Percentiles rank a stretch among this genome's conserved stretches.
Conservation (phyloP, 108 stramenopile genomes). For the Stephanodiscus triporus region DNA sequence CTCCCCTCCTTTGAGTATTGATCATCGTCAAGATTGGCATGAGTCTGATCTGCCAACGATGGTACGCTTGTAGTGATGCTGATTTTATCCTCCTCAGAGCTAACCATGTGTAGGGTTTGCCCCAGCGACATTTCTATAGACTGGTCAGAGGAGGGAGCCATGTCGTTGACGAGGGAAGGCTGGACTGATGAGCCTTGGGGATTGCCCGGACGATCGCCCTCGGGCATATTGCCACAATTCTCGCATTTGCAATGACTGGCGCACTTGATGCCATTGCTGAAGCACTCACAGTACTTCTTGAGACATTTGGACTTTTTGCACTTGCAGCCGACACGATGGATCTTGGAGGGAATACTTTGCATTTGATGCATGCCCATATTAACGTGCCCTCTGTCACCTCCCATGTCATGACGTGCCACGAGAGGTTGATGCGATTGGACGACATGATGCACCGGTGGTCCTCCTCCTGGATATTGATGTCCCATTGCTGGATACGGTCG, state of each 20-base stretch:
- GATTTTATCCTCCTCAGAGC: constrained; percentile 14
- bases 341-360: constrained; percentile 13
- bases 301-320: constrained; percentile 91
- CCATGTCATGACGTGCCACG: neutral
- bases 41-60: no score
- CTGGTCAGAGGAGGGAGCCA: neutral
- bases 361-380: constrained; percentile 2
- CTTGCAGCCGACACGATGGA: constrained; percentile 87
- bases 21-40: constrained; percentile 2
- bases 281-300: constrained; percentile 96
- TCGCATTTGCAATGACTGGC: constrained; percentile 77
- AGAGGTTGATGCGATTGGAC: neutral
- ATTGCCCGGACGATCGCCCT: constrained; percentile 8
- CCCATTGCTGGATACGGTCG: neutral
- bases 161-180: neutral
- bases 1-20: constrained; percentile 1
- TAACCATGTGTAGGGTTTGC: constrained; percentile 5
- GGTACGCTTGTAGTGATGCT: constrained; percentile 5
- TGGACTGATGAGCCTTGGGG: neutral
- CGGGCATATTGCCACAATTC: constrained; percentile 58
- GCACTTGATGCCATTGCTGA: constrained; percentile 79
- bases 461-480: constrained; percentile 3
- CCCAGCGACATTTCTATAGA: constrained; percentile 11
- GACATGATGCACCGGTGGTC: neutral
- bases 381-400: constrained; percentile 2